phyloP scores from a whole-genome alignment of 2,329 filamentous ascomycete genomes.

The Penicillium paneum region DNA sequence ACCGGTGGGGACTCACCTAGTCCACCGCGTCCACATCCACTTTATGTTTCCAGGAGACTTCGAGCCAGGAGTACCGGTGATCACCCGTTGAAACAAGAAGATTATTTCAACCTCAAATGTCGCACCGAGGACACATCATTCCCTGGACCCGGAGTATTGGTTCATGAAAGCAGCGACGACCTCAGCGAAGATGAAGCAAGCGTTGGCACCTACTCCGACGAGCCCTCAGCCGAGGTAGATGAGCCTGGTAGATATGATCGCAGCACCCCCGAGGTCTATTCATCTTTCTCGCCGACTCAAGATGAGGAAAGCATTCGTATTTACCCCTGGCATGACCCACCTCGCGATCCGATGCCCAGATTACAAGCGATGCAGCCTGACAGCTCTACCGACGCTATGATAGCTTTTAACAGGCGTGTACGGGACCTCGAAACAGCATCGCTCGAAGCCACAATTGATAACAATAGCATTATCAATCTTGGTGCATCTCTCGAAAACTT shows the following conservation, averaged over 20 bases:
- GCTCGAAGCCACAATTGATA: slow-evolving; percentile 54
- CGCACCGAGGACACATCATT: slow-evolving; percentile 39
- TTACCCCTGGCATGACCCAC: slow-evolving; percentile 51
- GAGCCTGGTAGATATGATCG: slow-evolving; percentile 22
- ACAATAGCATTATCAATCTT: slow-evolving; percentile 46
- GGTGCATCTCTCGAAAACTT: slow-evolving; percentile 44
- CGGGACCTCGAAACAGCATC: slow-evolving; percentile 54
- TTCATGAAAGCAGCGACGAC: slow-evolving; percentile 45
- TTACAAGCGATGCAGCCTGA: slow-evolving; percentile 45
- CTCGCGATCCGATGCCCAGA: slow-evolving; percentile 27
- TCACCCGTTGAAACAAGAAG: slow-evolving; percentile 29
- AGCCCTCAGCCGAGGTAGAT: slow-evolving; percentile 28
- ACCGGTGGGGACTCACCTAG: slow-evolving; percentile 29
- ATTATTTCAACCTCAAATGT: slow-evolving; percentile 34
- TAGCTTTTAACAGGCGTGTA: slow-evolving; percentile 49
- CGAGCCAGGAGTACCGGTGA: slow-evolving; percentile 48
- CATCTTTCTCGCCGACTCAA: slow-evolving; percentile 21
- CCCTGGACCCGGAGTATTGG: slow-evolving; percentile 51
- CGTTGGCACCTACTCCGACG: slow-evolving; percentile 26
- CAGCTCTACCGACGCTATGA: slow-evolving; percentile 56
- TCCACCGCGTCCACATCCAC: slow-evolving; percentile 22
- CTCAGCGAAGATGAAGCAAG: slow-evolving; percentile 40
- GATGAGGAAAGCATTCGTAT: slow-evolving; percentile 32
- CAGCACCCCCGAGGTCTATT: slow-evolving; percentile 16
- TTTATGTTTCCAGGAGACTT: slow-evolving; percentile 31